Conservation (phyloP, 2,329 filamentous ascomycete species). For the Cercospora sojina region DNA sequence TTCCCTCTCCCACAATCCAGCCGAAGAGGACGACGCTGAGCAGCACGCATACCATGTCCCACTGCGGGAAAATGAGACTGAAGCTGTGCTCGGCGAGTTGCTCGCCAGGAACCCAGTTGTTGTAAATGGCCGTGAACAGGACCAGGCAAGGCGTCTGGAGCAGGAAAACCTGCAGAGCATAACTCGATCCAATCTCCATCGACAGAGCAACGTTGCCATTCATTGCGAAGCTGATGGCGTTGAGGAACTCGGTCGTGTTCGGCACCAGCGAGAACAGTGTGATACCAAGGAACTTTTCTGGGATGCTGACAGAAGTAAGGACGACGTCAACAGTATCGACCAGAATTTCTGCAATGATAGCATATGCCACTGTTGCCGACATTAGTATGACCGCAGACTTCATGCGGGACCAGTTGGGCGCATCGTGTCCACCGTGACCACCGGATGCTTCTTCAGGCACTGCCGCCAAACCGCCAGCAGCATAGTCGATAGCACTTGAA, state of each 20-base stretch:
- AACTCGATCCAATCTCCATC: conserved; percentile 98
- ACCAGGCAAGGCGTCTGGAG: conserved; percentile 92
- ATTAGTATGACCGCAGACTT: conserved; percentile 91
- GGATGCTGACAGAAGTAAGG: conserved; percentile 81
- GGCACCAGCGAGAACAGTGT: conserved; percentile 95
- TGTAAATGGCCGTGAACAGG: conserved; percentile 79
- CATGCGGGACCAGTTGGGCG: conserved; percentile 93
- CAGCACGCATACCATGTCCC: conserved; percentile 98
- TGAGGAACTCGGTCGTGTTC: conserved; percentile 98
- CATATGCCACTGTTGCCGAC: conserved; percentile 85
- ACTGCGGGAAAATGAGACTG: conserved; percentile 91
- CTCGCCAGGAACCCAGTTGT: conserved; percentile 54
- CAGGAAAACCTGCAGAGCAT: conserved; percentile 92
- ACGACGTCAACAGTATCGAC: conserved; percentile 98
- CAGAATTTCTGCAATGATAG: conserved; percentile 94
- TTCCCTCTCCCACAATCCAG: conserved; percentile 97
- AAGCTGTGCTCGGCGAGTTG: conserved; percentile 66
- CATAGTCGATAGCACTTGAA: conserved; percentile 33
- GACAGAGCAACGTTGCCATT: conserved; percentile 98
- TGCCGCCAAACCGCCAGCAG: conserved; percentile 30
- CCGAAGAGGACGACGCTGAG: conserved; percentile 93
- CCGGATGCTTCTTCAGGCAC: conserved; percentile 33
- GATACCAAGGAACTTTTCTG: conserved; percentile 96
- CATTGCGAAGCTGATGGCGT: conserved; percentile 99
- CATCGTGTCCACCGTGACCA: conserved; percentile 75